Base-by-base conservation (phyloP, 2,329 filamentous ascomycete genomes). In the Geoglossum cookeanum region DNA sequence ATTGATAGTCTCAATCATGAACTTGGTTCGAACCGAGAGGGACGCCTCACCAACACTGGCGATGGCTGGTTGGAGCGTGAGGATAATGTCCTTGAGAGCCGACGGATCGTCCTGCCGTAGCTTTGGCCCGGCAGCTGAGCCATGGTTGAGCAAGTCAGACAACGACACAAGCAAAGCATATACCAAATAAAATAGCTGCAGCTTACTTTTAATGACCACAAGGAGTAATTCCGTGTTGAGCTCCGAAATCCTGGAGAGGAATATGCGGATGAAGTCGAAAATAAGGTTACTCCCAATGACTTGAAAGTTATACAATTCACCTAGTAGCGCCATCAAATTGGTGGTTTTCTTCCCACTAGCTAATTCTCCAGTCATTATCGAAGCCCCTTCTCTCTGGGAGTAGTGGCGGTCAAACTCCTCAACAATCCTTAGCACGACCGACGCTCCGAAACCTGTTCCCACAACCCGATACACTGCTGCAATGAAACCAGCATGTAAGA, bases 1-100 rank as follows among this genome's bases (percentile, higher is more conserved):
- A 59, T 86, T 88, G 68, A 98, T 95, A 0, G 85, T 92, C 65
- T 97, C 91, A 55, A 98, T 86, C 90, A 97, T 97, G 70, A 96
- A 96, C 63, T 86, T 94, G 1, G 91, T 96, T 58, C 92, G 83
- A 8, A 90, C 86, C 1, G 89, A 91, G 32, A 95, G 73, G 22
- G 81, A 84, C 11, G 74, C 73, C 64, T 86, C 80, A 3, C 85
- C 86, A 39, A 77, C 72, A 59, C 80, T 81, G 0, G 79, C 74
- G 2, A 90, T 78, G 1, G 83, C 80, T 27, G 83, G 81, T 61
- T 87, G 86, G 58, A 97, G 78, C 55, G 88, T 75, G 9, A 84
- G 73, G 4, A 95, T 83, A 60, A 98, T 92, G 60, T 94, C 87
- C 67, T 94, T 95, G 55, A 98, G 73, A 0, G 91, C 77, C 39